Conservation (phyloP, 2,329 filamentous ascomycete species). For the Aspergillus japonicus region DNA sequence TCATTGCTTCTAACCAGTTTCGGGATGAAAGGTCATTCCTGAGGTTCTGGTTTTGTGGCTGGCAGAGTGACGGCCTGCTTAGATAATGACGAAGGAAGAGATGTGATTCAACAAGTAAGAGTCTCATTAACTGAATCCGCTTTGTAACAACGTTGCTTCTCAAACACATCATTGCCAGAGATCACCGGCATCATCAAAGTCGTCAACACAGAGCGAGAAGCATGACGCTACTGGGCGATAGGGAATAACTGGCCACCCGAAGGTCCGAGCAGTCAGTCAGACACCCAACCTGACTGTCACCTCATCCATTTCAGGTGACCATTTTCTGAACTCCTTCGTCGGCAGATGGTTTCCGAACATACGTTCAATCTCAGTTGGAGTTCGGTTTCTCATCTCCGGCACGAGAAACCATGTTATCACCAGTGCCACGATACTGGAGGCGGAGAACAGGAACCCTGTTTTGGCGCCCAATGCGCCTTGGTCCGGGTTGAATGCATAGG, state of each 20-base stretch:
- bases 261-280: neutral
- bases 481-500: slow-evolving; percentile 54
- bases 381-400: slow-evolving; percentile 56
- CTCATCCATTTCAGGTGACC: slow-evolving; percentile 10
- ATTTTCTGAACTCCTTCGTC: slow-evolving; percentile 25
- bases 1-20: neutral
- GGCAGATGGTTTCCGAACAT: slow-evolving; percentile 31
- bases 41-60: too few species aligned
- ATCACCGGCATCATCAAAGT: too few species aligned
- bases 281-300: neutral
- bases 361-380: slow-evolving; percentile 49
- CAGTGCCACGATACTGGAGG: slow-evolving; percentile 30
- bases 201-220: too few species aligned
- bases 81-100: too few species aligned
- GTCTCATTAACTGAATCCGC: too few species aligned
- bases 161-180: too few species aligned
- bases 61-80: too few species aligned
- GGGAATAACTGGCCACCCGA: neutral
- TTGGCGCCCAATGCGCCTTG: slow-evolving; percentile 44
- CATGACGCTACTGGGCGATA: too few species aligned
- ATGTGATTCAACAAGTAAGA: too few species aligned
- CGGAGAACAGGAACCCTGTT: slow-evolving; percentile 44
- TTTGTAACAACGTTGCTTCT: too few species aligned
- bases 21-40: too few species aligned
- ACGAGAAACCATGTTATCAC: slow-evolving; percentile 47